Percentiles rank a stretch among this genome's conserved stretches.
Evolutionary conservation across 2,329 filamentous ascomycete species (phyloP).

Genomic region (Macrophomina pseudophaseolina): DNA sequence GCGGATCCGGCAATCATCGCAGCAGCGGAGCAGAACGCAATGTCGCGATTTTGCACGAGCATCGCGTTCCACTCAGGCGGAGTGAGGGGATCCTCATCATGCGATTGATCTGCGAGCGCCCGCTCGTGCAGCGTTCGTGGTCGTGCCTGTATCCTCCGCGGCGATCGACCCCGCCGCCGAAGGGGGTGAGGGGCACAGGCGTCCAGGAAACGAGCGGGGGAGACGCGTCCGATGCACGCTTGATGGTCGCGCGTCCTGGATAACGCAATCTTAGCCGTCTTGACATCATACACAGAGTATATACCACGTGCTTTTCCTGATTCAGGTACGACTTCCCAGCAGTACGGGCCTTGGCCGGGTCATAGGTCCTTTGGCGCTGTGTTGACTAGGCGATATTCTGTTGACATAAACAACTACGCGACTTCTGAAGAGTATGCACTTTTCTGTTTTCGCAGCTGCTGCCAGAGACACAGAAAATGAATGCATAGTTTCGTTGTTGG

Average conservation of each 20-base stretch:
- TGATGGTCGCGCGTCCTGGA: not conserved
- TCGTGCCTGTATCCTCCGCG: not conserved
- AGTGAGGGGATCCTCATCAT: not conserved
- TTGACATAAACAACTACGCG: not conserved
- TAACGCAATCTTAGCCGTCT: conserved; percentile 20
- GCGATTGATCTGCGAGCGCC: conserved; percentile 3
- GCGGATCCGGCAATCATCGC: conserved; percentile 5
- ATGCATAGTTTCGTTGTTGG: no score
- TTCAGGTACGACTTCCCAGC: not conserved
- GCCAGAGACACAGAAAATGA: not conserved
- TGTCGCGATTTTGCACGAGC: conserved; percentile 21
- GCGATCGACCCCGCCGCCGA: not conserved
- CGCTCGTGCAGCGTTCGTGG: not conserved
- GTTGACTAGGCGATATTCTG: not conserved
- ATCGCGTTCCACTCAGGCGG: not conserved
- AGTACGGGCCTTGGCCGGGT: not conserved
- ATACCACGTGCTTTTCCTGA: conserved; percentile 2
- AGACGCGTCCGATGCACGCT: conserved; percentile 10
- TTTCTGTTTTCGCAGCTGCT: not conserved
- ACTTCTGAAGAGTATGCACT: not conserved
- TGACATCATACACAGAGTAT: conserved; percentile 9
- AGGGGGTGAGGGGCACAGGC: not conserved
- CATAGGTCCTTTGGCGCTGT: not conserved
- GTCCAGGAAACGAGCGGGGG: not conserved
- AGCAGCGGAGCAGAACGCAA: not conserved